These are phyloP conservation scores for Verticillium zaregamsianum DNA, from an alignment of 2,329 filamentous ascomycete genomes.

Conservation along the genomic window DNA sequence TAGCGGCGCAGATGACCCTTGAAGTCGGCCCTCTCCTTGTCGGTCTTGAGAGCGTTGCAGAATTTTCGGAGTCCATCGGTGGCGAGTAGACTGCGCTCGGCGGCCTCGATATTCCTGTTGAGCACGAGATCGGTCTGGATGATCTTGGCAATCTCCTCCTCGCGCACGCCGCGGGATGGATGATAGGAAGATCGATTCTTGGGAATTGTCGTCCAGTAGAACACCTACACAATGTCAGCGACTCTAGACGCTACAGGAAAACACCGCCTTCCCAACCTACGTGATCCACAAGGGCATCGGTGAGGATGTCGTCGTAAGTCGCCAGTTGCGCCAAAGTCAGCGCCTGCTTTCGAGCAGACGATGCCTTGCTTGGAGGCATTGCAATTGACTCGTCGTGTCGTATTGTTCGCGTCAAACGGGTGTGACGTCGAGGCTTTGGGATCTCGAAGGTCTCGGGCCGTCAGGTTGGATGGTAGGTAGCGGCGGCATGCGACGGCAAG, in stretches of 20 bases:
- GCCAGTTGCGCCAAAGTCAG: constrained; percentile 85
- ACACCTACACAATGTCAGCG: constrained; percentile 57
- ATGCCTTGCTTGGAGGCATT: constrained; percentile 32
- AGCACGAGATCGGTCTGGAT: constrained; percentile 67
- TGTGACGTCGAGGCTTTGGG: background rate
- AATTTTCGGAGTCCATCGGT: constrained; percentile 74
- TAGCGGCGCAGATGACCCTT: constrained; percentile 82
- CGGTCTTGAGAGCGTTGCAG: constrained; percentile 60
- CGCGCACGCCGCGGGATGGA: constrained; percentile 72
- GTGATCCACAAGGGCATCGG: constrained; percentile 91
- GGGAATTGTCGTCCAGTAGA: constrained; percentile 93
- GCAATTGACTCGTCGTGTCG: background rate
- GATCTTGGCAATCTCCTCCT: constrained; percentile 57
- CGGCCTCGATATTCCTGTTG: constrained; percentile 64
- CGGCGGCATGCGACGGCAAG: constrained; percentile 3
- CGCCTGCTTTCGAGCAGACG: constrained; percentile 57
- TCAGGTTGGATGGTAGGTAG: constrained; percentile 5
- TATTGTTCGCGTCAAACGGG: background rate
- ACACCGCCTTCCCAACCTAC: constrained; percentile 46
- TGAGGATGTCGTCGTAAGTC: constrained; percentile 92
- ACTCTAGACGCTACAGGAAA: background rate
- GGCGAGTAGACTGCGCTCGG: constrained; percentile 68
- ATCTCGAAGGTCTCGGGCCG: background rate
- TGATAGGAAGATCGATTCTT: constrained; percentile 90
- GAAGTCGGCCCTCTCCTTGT: constrained; percentile 81